Evolutionary conservation across 306 rosid genomes (phyloP), one percentile per base, ranked within the genome.

Genomic region (Citrullus amarus): DNA sequence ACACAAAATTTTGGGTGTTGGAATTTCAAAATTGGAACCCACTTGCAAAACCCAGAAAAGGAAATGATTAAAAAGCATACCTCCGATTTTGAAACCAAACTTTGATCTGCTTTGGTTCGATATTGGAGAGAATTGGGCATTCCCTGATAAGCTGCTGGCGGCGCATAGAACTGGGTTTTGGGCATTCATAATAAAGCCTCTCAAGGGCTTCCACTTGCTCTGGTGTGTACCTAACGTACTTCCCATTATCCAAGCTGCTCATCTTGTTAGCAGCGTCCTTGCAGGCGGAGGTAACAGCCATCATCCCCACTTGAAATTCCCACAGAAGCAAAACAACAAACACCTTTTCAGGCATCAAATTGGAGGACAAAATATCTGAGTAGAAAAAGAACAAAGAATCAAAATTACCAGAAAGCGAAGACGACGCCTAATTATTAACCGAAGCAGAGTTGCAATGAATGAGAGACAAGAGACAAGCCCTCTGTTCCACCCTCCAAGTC

Each of bases 11-110:
- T 60, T 46, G 34, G 65, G n/a, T 18, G 54, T 48, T 72, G 3
- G 20, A 11, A 0, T 11, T 50, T 8, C 9, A 3, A 8, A 50
- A 28, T 28, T 66, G 14, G 30, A 36, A 66, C 9, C 22, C 70
- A 63, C 4, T 34, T 17, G 2, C 56, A 15, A 55, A 17, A 79
- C n/a, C 67, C 70, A 38, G 59, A 59, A 58, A 25, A n/a, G 48
- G 72, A 22, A 25, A 30, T 4, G 39, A 17, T 6, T 12, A 48
- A 50, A 61, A 15, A 8, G 6, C 39, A 34, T 69, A 94, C 98
- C 99, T 91, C 77, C 99, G 85, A 78, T 95, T 95, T 75, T 95
- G 99, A 79, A 95, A 95, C 99, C 99, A 95, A 81, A 95, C 99
- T 80, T 95, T 95, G 97, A 95, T 89, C 97, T 95, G 99, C 74